A percentile compares a stretch with the other conserved stretches of the same genome.
Evolutionary conservation across 768 basidiomycete genomes (phyloP).

Genomic region (Chalciporus pseudorubinellus): DNA sequence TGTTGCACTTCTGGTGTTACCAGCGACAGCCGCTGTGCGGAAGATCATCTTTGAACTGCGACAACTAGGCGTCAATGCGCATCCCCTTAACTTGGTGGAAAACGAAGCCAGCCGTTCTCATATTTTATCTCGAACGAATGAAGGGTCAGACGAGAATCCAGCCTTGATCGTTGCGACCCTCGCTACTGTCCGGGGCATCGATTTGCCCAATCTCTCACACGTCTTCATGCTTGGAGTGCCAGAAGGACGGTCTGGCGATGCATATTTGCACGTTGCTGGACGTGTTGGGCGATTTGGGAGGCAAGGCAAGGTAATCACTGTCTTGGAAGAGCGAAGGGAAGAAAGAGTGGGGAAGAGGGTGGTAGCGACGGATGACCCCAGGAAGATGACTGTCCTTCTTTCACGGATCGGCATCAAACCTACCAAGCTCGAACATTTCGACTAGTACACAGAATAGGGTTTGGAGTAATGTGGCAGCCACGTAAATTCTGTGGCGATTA

Average conservation of each 20-base stretch:
- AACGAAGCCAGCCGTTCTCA: slow-evolving; percentile 43
- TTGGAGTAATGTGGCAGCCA: slow-evolving; percentile 1
- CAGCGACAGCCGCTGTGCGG: slow-evolving; percentile 56
- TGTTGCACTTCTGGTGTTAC: slow-evolving; percentile 65
- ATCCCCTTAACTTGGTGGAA: slow-evolving; percentile 52
- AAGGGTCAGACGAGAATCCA: slow-evolving; percentile 46
- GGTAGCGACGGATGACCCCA: slow-evolving; percentile 33
- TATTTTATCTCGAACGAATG: slow-evolving; percentile 36
- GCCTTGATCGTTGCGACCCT: slow-evolving; percentile 65
- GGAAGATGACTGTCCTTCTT: slow-evolving; percentile 44
- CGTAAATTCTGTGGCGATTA: neutral
- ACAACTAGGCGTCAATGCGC: slow-evolving; percentile 64
- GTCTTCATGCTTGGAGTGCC: slow-evolving; percentile 72
- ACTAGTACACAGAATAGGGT: slow-evolving; percentile 27
- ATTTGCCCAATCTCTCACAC: slow-evolving; percentile 67
- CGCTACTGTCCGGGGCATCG: slow-evolving; percentile 70
- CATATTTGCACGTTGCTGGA: slow-evolving; percentile 69
- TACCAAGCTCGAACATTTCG: slow-evolving; percentile 52
- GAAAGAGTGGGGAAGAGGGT: slow-evolving; percentile 30
- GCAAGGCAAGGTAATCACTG: slow-evolving; percentile 62
- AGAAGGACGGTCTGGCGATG: slow-evolving; percentile 50
- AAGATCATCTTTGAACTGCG: slow-evolving; percentile 65
- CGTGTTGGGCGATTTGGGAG: slow-evolving; percentile 73
- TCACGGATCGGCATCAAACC: slow-evolving; percentile 43
- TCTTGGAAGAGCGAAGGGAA: slow-evolving; percentile 44